Percentiles rank a stretch among this genome's conserved stretches.
Conservation (phyloP, 306 rosid species). For the Potentilla sterilis region DNA sequence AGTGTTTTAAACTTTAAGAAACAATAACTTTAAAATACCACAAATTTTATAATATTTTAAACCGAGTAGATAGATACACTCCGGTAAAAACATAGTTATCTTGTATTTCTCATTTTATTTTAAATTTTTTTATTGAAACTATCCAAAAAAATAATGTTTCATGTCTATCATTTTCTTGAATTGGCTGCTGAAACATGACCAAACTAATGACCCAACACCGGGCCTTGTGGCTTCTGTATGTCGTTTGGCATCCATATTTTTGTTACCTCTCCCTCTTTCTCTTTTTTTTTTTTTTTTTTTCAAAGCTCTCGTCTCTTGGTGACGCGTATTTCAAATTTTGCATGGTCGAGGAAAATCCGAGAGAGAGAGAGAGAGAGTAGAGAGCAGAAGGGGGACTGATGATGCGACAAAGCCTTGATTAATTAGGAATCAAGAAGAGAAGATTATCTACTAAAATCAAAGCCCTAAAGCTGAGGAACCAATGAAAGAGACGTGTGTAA, state of each 20-base stretch:
- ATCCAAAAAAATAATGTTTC: neutral
- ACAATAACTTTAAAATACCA: too few species aligned
- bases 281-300: neutral
- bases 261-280: neutral
- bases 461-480: neutral
- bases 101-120: too few species aligned
- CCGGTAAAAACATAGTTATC: too few species aligned
- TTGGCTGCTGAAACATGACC: neutral
- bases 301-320: neutral
- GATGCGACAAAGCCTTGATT: neutral
- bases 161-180: neutral
- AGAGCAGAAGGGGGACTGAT: neutral
- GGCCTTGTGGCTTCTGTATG: neutral
- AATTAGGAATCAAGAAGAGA: neutral
- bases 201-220: neutral
- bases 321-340: constrained; percentile 8
- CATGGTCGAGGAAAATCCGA: constrained; percentile 5
- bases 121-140: neutral
- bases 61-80: too few species aligned
- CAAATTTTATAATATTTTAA: too few species aligned
- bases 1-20: too few species aligned
- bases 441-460: neutral
- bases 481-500: constrained; percentile 34
- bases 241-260: neutral
- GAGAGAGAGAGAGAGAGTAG: constrained; percentile 19